Evolutionary conservation across 129 eudicot genomes (phyloP).

Genomic region (Pseudognaphalium luteoalbum): DNA sequence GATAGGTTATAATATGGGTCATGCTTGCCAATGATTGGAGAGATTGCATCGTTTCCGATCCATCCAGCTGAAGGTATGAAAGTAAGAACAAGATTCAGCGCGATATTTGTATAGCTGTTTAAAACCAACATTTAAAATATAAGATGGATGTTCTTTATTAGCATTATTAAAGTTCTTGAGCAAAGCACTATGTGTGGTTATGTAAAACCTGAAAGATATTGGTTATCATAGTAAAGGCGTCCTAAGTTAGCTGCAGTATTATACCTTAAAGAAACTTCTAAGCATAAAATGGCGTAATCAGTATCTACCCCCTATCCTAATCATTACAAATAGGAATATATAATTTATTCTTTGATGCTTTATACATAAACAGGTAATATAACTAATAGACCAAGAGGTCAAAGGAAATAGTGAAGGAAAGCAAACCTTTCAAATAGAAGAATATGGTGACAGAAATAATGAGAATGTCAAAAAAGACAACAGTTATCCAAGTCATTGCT

Average conservation of each 20-base stretch:
- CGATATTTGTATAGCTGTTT: constrained; percentile 34
- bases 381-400: constrained; percentile 12
- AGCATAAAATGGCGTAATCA: background rate
- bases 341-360: background rate
- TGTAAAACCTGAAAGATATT: constrained; percentile 7
- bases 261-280: background rate
- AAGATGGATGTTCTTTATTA: constrained; percentile 23
- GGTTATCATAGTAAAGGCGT: background rate
- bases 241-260: constrained; percentile 18
- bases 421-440: constrained; percentile 78
- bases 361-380: background rate
- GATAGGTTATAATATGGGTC: constrained; percentile 80
- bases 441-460: constrained; percentile 81
- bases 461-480: constrained; percentile 70
- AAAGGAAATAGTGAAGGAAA: background rate
- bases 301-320: background rate
- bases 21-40: constrained; percentile 88
- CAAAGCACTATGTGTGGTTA: constrained; percentile 10
- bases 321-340: background rate
- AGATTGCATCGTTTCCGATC: constrained; percentile 89
- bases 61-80: constrained; percentile 81
- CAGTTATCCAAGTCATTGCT: constrained; percentile 96
- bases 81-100: constrained; percentile 38
- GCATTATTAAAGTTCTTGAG: constrained; percentile 25
- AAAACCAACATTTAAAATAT: constrained; percentile 39